Evolutionary conservation across 441 rosid species (phyloP), one percentile per base, ranked within the genome.

Genomic region (Gossypium davidsonii): DNA sequence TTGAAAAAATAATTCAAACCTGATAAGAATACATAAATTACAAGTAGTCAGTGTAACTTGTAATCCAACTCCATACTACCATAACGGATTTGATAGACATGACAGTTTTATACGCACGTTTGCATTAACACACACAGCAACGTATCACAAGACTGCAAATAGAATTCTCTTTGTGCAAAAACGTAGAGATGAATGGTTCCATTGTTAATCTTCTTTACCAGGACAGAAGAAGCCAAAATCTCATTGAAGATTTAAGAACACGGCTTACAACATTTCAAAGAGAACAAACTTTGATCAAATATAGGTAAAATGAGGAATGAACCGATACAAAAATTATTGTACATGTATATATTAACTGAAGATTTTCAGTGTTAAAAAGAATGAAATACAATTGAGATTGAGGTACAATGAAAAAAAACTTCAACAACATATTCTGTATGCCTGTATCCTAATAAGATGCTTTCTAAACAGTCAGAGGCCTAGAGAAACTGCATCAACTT

Each of bases 371-470:
- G 23, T 48, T 26, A 6, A 60, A 60, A 59, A 60, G 20, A 60
- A 60, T 60, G 65, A 28, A 55, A 51, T 51, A 51, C 44, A 51
- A 26, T 51, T 26, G 34, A 67, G 39, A 10, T 11, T 1, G 11
- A 23, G 39, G 71, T 67, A 49, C 2, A 26, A 26, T 3, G 23
- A 49, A 3, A 11, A 67, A 28, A 14, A 67, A 26, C 5, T 26
- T 49, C 28, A 26, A 49, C 71, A 67, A 10, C 57, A 67, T 6
- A 67, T 14, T 53, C 63, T 46, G 49, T 69, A 39, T 25, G 64
- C 60, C 63, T 46, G 42, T 69, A 28, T 25, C 67, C 60, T 68
- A 28, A 10, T 51, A 55, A 73, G 48, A 72, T 67, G 44, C n/a
- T 42, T 14, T 56, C n/a, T 31, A 70, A 4, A n/a, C 71, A 37